phyloP scores from a whole-genome alignment of 805 yeast species.

The Metschnikowia chrysomelidarum region DNA sequence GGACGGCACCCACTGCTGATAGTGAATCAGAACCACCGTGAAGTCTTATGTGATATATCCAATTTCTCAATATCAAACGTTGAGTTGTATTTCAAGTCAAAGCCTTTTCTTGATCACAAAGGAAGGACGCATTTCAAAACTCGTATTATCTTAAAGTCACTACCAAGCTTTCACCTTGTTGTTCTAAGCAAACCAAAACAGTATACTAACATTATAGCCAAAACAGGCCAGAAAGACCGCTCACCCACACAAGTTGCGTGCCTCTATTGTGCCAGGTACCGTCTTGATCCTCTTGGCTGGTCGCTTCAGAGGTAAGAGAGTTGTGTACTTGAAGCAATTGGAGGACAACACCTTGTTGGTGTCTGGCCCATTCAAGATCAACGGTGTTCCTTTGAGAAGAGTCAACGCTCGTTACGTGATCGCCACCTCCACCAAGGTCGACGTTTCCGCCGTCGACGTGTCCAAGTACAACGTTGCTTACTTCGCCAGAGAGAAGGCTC shows the following conservation, averaged over 20 bases:
- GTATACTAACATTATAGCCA: conserved; percentile 43
- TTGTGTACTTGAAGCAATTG: conserved; percentile 92
- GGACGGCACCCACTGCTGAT: no score
- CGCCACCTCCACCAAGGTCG: conserved; percentile 94
- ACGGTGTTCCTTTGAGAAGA: conserved; percentile 99
- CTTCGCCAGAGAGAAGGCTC: conserved; percentile 93
- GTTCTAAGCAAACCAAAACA: no score
- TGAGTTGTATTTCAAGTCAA: no score
- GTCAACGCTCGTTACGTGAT: conserved; percentile 98
- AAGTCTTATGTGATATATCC: no score
- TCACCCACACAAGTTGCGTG: conserved; percentile 93
- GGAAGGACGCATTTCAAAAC: no score
- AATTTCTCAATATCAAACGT: no score
- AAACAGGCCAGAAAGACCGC: conserved; percentile 88
- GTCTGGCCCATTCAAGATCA: conserved; percentile 98
- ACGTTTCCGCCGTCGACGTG: conserved; percentile 76
- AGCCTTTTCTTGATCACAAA: no score
- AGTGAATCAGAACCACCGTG: no score
- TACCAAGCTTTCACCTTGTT: no score
- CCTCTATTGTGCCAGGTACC: conserved; percentile 96
- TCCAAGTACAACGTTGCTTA: conserved; percentile 90
- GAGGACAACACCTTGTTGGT: conserved; percentile 98
- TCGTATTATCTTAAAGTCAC: no score
- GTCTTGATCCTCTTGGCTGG: conserved; percentile 97
- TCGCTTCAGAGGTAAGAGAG: conserved; percentile 99